These are phyloP conservation scores for Leccinum olivaceopallidum DNA, from an alignment of 768 basidiomycete genomes.

Conservation along the genomic window DNA sequence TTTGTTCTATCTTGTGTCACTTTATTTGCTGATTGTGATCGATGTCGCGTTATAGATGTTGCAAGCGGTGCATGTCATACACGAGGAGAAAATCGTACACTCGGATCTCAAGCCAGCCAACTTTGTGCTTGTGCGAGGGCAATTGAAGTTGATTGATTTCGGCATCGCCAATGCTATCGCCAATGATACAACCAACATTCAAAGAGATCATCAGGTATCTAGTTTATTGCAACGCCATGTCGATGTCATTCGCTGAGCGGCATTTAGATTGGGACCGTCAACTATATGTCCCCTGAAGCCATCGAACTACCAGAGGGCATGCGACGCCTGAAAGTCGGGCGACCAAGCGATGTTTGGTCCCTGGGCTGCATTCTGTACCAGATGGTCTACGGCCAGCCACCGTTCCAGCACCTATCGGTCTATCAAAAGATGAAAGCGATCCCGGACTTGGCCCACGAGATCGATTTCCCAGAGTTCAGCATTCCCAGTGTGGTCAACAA, in stretches of 20 bases:
- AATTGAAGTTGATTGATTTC: slow-evolving; percentile 97
- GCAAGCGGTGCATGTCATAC: slow-evolving; percentile 97
- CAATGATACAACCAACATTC: slow-evolving; percentile 98
- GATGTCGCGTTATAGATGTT: slow-evolving; percentile 67
- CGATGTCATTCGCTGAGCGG: background rate
- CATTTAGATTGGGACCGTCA: slow-evolving; percentile 87
- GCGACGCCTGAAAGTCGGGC: slow-evolving; percentile 91
- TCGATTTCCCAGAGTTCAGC: slow-evolving; percentile 79
- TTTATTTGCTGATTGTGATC: background rate
- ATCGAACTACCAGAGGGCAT: slow-evolving; percentile 86
- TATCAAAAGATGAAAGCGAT: slow-evolving; percentile 94
- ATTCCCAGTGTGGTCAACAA: slow-evolving; percentile 42
- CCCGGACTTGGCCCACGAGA: slow-evolving; percentile 70
- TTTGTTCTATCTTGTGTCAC: slow-evolving; percentile 33
- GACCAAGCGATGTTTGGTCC: slow-evolving; percentile 97
- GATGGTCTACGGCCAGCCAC: slow-evolving; percentile 94
- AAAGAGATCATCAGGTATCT: slow-evolving; percentile 87
- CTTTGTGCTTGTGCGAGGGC: slow-evolving; percentile 93
- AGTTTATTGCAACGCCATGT: background rate
- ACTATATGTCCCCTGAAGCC: slow-evolving; percentile 99
- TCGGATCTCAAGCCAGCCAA: slow-evolving; percentile 98
- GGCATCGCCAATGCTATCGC: slow-evolving; percentile 99
- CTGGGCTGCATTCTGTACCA: slow-evolving; percentile 98
- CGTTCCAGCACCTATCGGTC: slow-evolving; percentile 83
- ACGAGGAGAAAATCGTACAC: slow-evolving; percentile 98